Evolutionary conservation across 192 early-diverging fungal genomes (phyloP).

Genomic region (Irineochytrium annulatum): DNA sequence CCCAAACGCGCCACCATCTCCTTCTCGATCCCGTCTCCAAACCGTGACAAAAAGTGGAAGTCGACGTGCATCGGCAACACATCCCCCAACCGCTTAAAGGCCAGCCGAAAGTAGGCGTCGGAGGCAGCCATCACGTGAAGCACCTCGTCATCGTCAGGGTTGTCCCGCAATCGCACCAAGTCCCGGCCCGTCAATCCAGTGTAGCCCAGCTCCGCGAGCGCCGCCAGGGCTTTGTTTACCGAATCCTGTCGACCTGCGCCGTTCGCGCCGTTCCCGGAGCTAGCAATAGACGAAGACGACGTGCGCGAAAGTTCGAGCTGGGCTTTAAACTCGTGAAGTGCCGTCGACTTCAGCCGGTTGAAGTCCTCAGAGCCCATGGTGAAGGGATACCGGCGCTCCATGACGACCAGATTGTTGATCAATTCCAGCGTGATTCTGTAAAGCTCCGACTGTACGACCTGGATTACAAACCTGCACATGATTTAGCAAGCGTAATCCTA

Average conservation of each 20-base stretch:
- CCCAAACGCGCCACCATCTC: slow-evolving; percentile 36
- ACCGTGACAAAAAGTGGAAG: slow-evolving; percentile 35
- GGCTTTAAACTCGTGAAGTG: slow-evolving; percentile 28
- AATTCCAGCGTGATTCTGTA: slow-evolving; percentile 35
- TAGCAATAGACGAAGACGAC: neutral
- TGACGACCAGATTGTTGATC: slow-evolving; percentile 27
- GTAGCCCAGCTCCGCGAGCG: slow-evolving; percentile 37
- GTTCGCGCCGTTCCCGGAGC: neutral
- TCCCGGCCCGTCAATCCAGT: slow-evolving; percentile 30
- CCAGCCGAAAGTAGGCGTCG: slow-evolving; percentile 35
- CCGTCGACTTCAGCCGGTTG: slow-evolving; percentile 25
- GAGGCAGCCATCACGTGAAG: slow-evolving; percentile 38
- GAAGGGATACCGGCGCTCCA: slow-evolving; percentile 42
- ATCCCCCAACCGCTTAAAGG: slow-evolving; percentile 29
- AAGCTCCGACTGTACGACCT: slow-evolving; percentile 41
- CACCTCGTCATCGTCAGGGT: slow-evolving; percentile 30
- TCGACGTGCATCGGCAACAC: slow-evolving; percentile 39
- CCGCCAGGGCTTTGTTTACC: slow-evolving; percentile 34
- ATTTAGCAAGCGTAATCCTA: neutral
- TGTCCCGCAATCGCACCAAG: slow-evolving; percentile 24
- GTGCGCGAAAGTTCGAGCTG: slow-evolving; percentile 25
- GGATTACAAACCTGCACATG: slow-evolving; percentile 34
- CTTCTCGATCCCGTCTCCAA: slow-evolving; percentile 39
- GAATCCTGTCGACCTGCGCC: slow-evolving; percentile 13
- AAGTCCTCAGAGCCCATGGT: slow-evolving; percentile 41